Base-by-base conservation (phyloP, 768 basidiomycete species). In the Hericium alpestre region DNA sequence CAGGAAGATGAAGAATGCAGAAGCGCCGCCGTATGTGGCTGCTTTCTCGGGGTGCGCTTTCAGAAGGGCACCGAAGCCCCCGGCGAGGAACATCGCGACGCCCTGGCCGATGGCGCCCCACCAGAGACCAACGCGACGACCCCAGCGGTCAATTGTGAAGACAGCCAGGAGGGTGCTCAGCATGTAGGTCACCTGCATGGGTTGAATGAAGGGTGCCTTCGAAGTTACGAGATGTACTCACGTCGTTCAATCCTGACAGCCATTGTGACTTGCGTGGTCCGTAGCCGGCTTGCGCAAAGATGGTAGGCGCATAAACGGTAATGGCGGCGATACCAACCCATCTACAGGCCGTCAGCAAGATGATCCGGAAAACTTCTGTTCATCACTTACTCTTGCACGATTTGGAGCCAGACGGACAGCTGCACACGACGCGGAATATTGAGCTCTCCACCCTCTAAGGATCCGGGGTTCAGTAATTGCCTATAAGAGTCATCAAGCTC, bases 271-370 rank as follows among this genome's bases (percentile, higher is more conserved):
- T 76, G 53, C 74, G 65, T 16, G 75, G 63, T 39, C 66, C 69
- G 56, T 75, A 76, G 13, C 75, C 75, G 20, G 75, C 74, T 58
- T 69, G 68, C 8, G 74, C 69, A 60, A 76, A 75, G 56, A 76
- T 75, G 9, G 72, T 74, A 1, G 75, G 73, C 6, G 74, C 74
- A 51, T 76, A 76, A 1, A 75, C 75, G 5, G 75, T 76, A 54
- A 76, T 74, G 5, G 75, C 74, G 37, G 75, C 73, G 38, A 76
- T 75, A 11, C 75, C 75, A 16, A 73, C 71, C 75, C 75, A 76
- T 63, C 43, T 46, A 5, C 4, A 46, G 43, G 4, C 43, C 73
- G 50, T 6, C 5, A 39, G 11, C 18, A 32, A 39, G 12, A 15
- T 4, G 49, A 41, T 53, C 43, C 20, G 27, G 43, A 59, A 16